A percentile compares a stretch with the other conserved stretches of the same genome.
phyloP scores from a whole-genome alignment of 306 rosid genomes.

The Prunus campanulata region DNA sequence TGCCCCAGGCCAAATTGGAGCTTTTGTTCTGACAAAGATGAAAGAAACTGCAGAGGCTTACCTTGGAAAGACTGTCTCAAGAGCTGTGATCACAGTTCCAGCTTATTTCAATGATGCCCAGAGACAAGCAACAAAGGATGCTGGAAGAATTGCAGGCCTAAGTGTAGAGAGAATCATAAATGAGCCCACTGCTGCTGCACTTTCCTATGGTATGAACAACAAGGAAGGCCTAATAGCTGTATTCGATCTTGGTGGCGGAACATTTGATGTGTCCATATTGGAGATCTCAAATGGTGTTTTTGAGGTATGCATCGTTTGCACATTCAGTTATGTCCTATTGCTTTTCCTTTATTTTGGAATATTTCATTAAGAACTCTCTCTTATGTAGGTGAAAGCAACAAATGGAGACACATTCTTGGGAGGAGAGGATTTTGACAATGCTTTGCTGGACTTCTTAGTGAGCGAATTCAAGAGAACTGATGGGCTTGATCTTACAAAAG shows the following conservation, averaged over 20 bases:
- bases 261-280: conserved; percentile 91
- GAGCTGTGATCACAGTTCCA: conserved; percentile 86
- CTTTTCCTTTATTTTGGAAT: not conserved
- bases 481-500: conserved; percentile 74
- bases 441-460: conserved; percentile 69
- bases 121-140: conserved; percentile 92
- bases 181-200: conserved; percentile 96
- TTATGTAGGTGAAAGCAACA: conserved; percentile 79
- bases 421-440: conserved; percentile 92
- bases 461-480: conserved; percentile 71
- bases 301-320: conserved; percentile 48
- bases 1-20: conserved; percentile 89
- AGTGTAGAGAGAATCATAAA: conserved; percentile 88
- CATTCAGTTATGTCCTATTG: not conserved
- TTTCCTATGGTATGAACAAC: conserved; percentile 91
- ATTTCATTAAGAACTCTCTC: conserved; percentile 6
- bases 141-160: conserved; percentile 89
- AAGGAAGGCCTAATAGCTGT: conserved; percentile 94
- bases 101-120: conserved; percentile 89
- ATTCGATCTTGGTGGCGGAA: conserved; percentile 95
- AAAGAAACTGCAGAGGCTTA: conserved; percentile 93
- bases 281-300: conserved; percentile 94
- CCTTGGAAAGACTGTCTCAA: conserved; percentile 72
- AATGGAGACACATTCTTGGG: conserved; percentile 94
- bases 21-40: conserved; percentile 80